A percentile compares a stretch with the other conserved stretches of the same genome.
These are phyloP conservation scores for Penicillium hordei DNA, from an alignment of 2,329 filamentous ascomycete species.

Conservation along the genomic window DNA sequence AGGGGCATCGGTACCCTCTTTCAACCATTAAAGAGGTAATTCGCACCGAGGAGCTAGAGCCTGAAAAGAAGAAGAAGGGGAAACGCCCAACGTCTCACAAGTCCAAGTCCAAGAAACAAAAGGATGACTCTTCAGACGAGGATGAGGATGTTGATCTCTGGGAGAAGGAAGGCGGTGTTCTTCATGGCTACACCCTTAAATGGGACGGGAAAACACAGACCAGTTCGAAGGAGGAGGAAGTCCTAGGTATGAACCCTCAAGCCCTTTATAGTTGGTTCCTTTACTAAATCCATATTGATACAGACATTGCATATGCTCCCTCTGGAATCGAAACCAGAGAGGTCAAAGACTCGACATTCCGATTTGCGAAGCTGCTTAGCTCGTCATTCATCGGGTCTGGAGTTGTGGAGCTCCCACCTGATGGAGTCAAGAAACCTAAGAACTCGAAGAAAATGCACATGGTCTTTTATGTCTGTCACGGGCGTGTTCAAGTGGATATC, in stretches of 20 bases:
- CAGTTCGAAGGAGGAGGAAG: conserved; percentile 41
- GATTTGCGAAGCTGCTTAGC: conserved; percentile 83
- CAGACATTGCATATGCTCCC: conserved; percentile 62
- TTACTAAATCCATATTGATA: conserved; percentile 4
- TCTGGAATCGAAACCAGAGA: conserved; percentile 58
- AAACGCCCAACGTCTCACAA: conserved; percentile 35
- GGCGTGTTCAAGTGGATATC: conserved; percentile 74
- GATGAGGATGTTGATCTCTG: conserved; percentile 44
- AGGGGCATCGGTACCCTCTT: conserved; percentile 60
- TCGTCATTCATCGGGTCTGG: conserved; percentile 85
- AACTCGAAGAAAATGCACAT: conserved; percentile 96
- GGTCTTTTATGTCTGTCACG: conserved; percentile 86
- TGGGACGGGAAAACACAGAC: conserved; percentile 45
- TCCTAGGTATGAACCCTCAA: conserved; percentile 35
- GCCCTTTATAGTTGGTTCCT: neutral
- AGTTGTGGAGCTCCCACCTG: conserved; percentile 81
- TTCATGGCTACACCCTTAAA: conserved; percentile 46
- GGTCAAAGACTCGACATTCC: conserved; percentile 69
- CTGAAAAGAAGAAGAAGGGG: conserved; percentile 35
- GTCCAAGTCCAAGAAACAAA: conserved; percentile 35
- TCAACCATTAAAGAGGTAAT: conserved; percentile 75
- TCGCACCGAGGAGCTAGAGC: conserved; percentile 64
- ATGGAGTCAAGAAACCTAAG: conserved; percentile 81
- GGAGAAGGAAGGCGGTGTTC: conserved; percentile 46
- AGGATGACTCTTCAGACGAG: conserved; percentile 41